These are phyloP conservation scores for Neoascochyta sp. DNA, from an alignment of 2,329 filamentous ascomycete species.

Conservation along the genomic window DNA sequence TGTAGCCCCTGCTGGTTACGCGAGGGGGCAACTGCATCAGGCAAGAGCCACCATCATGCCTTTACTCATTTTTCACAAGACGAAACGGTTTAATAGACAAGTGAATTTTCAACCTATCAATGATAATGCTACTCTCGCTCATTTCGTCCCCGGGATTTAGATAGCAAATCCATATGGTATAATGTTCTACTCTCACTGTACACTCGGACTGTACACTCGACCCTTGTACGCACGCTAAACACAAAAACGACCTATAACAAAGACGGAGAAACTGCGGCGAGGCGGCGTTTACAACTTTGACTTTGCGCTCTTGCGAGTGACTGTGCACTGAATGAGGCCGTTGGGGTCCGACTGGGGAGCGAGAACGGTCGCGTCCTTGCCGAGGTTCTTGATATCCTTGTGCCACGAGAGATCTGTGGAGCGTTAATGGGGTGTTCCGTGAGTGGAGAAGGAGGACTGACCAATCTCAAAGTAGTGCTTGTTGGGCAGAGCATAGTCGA, in stretches of 20 bases:
- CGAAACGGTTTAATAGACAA: neutral
- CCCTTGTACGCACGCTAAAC: constrained; percentile 11
- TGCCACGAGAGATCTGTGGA: constrained; percentile 85
- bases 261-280: constrained; percentile 1
- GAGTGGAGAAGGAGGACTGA: constrained; percentile 53
- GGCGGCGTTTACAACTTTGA: constrained; percentile 41
- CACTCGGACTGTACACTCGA: constrained; percentile 8
- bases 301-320: constrained; percentile 56
- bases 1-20: neutral
- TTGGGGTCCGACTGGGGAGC: constrained; percentile 91
- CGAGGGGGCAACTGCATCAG: neutral
- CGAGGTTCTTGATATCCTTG: constrained; percentile 91
- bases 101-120: neutral
- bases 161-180: constrained; percentile 25
- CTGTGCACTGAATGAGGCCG: constrained; percentile 91
- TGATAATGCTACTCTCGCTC: constrained; percentile 15
- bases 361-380: constrained; percentile 92
- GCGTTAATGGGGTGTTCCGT: constrained; percentile 11
- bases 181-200: constrained; percentile 25
- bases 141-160: constrained; percentile 6
- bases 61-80: neutral
- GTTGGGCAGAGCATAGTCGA: constrained; percentile 86
- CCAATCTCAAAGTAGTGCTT: constrained; percentile 98
- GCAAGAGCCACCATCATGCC: neutral
- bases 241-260: constrained; percentile 8